These are phyloP conservation scores for Acer negundo DNA, from an alignment of 345 rosid species.

Conservation along the genomic window DNA sequence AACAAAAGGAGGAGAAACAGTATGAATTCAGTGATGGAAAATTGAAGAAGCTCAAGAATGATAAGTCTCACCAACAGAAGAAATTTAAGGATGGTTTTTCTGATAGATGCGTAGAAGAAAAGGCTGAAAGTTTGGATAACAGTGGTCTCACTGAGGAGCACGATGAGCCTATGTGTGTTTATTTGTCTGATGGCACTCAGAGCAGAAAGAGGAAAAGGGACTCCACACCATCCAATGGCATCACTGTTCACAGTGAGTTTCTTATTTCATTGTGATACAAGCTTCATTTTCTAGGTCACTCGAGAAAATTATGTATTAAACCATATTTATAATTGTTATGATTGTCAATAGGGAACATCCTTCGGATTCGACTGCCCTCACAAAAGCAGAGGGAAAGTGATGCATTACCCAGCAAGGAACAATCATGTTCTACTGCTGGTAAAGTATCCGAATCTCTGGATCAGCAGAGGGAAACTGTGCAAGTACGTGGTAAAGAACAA, in stretches of 20 bases:
- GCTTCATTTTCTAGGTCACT: neutral
- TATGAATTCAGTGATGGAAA: conserved; percentile 19
- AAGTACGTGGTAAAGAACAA: conserved; percentile 8
- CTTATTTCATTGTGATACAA: neutral
- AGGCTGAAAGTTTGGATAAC: conserved; percentile 43
- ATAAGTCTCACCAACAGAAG: neutral
- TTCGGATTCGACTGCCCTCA: conserved; percentile 49
- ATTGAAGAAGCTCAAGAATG: conserved; percentile 11
- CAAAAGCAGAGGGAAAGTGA: conserved; percentile 26
- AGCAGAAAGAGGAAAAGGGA: conserved; percentile 41
- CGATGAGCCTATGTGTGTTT: conserved; percentile 42
- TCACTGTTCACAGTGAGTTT: conserved; percentile 35
- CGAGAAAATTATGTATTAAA: neutral
- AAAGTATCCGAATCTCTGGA: conserved; percentile 10
- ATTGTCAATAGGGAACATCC: conserved; percentile 41
- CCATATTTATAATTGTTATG: conserved; percentile 17
- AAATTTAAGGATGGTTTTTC: neutral
- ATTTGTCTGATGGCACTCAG: conserved; percentile 46
- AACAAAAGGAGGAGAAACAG: conserved; percentile 30
- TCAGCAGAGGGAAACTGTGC: neutral
- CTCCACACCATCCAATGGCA: conserved; percentile 14
- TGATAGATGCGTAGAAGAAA: conserved; percentile 21
- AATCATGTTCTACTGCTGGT: conserved; percentile 26
- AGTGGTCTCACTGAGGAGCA: conserved; percentile 72
- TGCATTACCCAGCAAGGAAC: conserved; percentile 2